A percentile compares a stretch with the other conserved stretches of the same genome.
Evolutionary conservation across 2,329 filamentous ascomycete species (phyloP).

Genomic region (Claviceps pazoutovae): DNA sequence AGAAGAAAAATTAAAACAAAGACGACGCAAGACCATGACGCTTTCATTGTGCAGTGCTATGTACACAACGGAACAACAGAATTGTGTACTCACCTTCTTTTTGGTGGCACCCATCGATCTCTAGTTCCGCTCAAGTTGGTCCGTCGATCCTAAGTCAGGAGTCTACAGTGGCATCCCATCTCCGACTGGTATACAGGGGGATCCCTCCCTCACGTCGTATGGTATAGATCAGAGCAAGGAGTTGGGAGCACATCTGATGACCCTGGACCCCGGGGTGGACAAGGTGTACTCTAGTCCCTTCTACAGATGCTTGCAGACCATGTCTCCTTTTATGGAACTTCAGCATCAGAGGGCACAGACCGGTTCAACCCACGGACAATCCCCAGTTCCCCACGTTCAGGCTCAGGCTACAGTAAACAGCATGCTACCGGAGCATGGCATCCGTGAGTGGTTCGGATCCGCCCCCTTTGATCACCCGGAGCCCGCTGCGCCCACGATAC

Average conservation of each 20-base stretch:
- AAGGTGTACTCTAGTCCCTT: slow-evolving; percentile 74
- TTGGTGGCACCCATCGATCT: neutral
- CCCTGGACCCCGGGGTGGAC: slow-evolving; percentile 52
- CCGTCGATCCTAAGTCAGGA: slow-evolving; percentile 67
- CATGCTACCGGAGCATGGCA: slow-evolving; percentile 42
- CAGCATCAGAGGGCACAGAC: slow-evolving; percentile 10
- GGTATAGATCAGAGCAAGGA: slow-evolving; percentile 74
- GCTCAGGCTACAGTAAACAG: slow-evolving; percentile 12
- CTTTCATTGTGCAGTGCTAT: slow-evolving; percentile 2
- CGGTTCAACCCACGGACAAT: neutral
- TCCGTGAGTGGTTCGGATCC: slow-evolving; percentile 83
- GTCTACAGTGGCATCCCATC: slow-evolving; percentile 62
- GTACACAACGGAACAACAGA: neutral
- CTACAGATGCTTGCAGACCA: slow-evolving; percentile 77
- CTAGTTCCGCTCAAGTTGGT: slow-evolving; percentile 85
- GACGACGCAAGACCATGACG: neutral
- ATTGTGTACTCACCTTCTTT: neutral
- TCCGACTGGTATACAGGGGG: slow-evolving; percentile 76
- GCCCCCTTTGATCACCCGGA: slow-evolving; percentile 75
- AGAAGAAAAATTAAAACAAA: neutral
- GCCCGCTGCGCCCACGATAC: slow-evolving; percentile 48
- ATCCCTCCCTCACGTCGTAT: slow-evolving; percentile 76
- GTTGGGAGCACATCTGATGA: slow-evolving; percentile 51
- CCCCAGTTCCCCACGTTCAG: neutral
- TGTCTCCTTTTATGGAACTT: slow-evolving; percentile 51